Conservation (phyloP, 495 filamentous ascomycete genomes). For the Penicillium daleae region DNA sequence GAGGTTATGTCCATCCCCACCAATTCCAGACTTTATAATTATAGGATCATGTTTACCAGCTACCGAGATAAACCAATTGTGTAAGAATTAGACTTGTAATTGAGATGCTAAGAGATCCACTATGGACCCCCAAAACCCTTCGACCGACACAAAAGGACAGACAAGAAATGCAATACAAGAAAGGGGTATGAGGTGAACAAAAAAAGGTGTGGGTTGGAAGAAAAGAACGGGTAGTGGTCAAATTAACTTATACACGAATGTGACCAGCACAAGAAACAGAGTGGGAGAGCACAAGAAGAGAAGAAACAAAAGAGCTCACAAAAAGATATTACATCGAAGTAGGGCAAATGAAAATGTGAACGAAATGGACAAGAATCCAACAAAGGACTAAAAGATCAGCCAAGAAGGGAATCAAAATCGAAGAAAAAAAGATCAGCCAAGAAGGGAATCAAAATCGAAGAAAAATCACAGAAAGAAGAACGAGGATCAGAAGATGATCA, state of each 20-base stretch:
- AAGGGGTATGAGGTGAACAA: conserved; percentile 33
- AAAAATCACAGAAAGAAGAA: conserved; percentile 16
- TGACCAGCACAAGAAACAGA: conserved; percentile 37
- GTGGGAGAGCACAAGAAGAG: conserved; percentile 11
- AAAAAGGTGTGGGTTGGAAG: conserved; percentile 23
- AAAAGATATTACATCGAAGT: conserved; percentile 37
- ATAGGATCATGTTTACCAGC: neutral
- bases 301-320: neutral
- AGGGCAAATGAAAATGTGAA: conserved; percentile 18
- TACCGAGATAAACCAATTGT: neutral
- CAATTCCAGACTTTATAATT: neutral
- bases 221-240: conserved; percentile 24
- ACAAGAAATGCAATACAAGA: conserved; percentile 37
- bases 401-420: neutral
- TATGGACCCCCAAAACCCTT: conserved; percentile 25
- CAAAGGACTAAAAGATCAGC: conserved; percentile 11
- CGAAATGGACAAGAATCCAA: conserved; percentile 18
- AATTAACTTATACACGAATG: conserved; percentile 42
- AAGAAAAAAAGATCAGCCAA: conserved; percentile 5
- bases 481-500: neutral
- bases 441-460: conserved; percentile 16
- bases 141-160: conserved; percentile 33
- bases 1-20: neutral
- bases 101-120: conserved; percentile 29
- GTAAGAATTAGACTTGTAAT: conserved; percentile 18